These are phyloP conservation scores for Beta lomatogona DNA, from an alignment of 179 eudicot species.

Conservation along the genomic window DNA sequence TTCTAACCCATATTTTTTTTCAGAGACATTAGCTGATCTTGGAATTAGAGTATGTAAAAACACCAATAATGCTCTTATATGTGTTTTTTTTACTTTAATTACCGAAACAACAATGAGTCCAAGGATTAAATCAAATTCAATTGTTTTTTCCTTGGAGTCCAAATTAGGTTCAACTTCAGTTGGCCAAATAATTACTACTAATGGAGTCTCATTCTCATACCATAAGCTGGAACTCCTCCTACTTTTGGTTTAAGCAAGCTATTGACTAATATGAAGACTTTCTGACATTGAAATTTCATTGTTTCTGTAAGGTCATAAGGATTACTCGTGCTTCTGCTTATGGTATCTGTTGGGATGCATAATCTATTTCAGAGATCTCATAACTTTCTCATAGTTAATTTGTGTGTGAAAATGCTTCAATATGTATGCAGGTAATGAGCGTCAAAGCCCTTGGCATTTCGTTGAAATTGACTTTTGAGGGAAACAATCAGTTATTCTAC, in stretches of 20 bases:
- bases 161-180: background rate
- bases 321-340: too few species aligned
- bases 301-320: too few species aligned
- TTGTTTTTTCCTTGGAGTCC: background rate
- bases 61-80: background rate
- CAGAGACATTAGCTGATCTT: background rate
- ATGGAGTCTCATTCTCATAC: background rate
- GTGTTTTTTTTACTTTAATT: background rate
- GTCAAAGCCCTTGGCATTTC: conserved; percentile 79
- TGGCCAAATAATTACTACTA: background rate
- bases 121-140: background rate
- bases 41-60: background rate
- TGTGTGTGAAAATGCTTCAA: background rate
- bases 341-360: background rate
- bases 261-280: background rate
- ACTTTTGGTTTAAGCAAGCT: background rate
- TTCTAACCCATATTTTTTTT: background rate
- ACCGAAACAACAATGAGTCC: background rate
- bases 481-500: conserved; percentile 63
- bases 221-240: background rate
- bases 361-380: background rate
- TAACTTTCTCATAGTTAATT: background rate
- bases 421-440: conserved; percentile 64
- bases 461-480: conserved; percentile 63
- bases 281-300: background rate